Conservation (phyloP, 2,329 filamentous ascomycete species). For the Lachnum nothofagi region DNA sequence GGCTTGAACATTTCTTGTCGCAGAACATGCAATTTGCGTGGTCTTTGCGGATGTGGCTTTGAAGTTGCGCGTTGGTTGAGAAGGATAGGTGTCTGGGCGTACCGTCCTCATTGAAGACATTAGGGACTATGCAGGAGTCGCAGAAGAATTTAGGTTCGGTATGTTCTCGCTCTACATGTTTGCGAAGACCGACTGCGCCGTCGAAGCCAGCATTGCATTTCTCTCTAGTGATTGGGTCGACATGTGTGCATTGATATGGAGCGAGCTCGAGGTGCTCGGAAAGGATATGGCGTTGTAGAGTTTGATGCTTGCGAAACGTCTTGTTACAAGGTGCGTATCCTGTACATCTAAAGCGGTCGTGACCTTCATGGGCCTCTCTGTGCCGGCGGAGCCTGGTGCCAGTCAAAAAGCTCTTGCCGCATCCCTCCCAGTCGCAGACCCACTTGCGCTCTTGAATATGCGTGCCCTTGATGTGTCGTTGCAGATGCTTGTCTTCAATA, state of each 20-base stretch:
- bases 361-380: constrained; percentile 69
- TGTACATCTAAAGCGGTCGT: constrained; percentile 69
- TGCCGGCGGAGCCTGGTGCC: constrained; percentile 73
- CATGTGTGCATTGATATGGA: constrained; percentile 64
- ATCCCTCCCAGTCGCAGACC: constrained; percentile 65
- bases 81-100: constrained; percentile 53
- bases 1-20: constrained; percentile 59
- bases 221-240: constrained; percentile 47
- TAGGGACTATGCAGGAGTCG: constrained; percentile 56
- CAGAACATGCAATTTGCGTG: constrained; percentile 77
- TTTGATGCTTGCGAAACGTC: constrained; percentile 82
- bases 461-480: constrained; percentile 76
- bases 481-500: constrained; percentile 78
- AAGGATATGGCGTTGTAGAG: constrained; percentile 75
- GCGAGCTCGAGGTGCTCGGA: constrained; percentile 67
- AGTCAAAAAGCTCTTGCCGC: constrained; percentile 76
- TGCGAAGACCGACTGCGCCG: constrained; percentile 62
- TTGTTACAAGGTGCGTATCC: constrained; percentile 66
- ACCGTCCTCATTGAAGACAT: constrained; percentile 34
- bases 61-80: constrained; percentile 64
- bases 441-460: constrained; percentile 69
- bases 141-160: constrained; percentile 69
- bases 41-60: constrained; percentile 65
- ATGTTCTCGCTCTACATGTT: constrained; percentile 68
- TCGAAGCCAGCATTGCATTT: constrained; percentile 68